Evolutionary conservation across 441 rosid species (phyloP), one percentile per base, ranked within the genome.

Genomic region (Macaranga tanarius): DNA sequence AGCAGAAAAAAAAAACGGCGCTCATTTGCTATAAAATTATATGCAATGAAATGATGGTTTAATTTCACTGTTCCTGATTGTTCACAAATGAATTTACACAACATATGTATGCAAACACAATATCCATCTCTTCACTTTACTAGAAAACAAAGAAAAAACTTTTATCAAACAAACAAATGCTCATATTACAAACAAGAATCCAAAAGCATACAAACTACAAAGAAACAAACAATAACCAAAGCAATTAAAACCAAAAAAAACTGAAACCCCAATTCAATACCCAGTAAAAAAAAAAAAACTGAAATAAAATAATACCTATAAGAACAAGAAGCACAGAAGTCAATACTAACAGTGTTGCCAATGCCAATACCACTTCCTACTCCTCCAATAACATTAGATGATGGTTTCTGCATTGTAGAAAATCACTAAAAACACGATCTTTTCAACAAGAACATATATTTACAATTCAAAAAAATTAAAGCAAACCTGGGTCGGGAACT

Each of bases 241-340:
- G 10, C 23, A n/a, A 25, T 19, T 34, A 34, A 34, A 34, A 34
- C 6, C 38, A 34, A 34, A 31, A 31, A 10, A 63, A 63, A 19
- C 20, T 10, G 44, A 15, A 3, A 48, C 56, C 56, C 67, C 70
- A 59, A 67, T 63, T 54, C 34, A 55, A 56, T 28, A 22, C 19
- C n/a, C 25, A 42, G 10, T 19, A 23, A 44, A 5, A 3, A 4
- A 23, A 44, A 5, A 3, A 4, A 3, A 45, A 54, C 17, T 5
- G 0, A 25, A 34, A 17, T 22, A 38, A 70, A 25, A 62, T 34
- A 25, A 62, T 34, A 78, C 89, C 79, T 85, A 76, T 84, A 79
- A 61, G 87, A 85, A 72, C 82, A 85, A 73, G 89, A 85, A 64
- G 86, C 74, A 47, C 88, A 87, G 52, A 82, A 87, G 75, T 80